These are phyloP conservation scores for Cryptosporidium tyzzeri DNA, from an alignment of 169 alveolate genomes.

Conservation along the genomic window DNA sequence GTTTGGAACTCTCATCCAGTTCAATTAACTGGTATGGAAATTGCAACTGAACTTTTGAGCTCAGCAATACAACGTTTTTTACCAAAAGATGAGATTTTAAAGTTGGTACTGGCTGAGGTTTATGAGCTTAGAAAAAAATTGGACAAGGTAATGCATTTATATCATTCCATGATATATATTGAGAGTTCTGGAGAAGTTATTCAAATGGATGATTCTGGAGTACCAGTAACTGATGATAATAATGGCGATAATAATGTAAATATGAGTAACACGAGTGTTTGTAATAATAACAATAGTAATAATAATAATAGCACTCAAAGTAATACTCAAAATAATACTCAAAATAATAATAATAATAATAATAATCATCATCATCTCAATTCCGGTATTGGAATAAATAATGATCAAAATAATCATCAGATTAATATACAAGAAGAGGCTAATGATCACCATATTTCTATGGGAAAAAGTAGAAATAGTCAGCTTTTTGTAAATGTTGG, in stretches of 20 bases:
- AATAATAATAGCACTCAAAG: too few species aligned
- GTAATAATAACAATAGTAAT: not conserved
- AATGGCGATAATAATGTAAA: not conserved
- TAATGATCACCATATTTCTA: not conserved
- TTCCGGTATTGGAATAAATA: not conserved
- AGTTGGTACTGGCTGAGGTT: constrained; percentile 66
- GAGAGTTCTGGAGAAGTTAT: constrained; percentile 28
- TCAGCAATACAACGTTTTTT: constrained; percentile 70
- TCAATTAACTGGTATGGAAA: constrained; percentile 43
- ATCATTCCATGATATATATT: constrained; percentile 56
- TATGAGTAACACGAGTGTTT: not conserved
- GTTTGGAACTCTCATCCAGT: constrained; percentile 74
- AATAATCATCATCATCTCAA: too few species aligned
- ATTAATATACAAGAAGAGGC: not conserved
- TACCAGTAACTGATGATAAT: not conserved
- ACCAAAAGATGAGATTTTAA: constrained; percentile 68
- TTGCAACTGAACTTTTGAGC: constrained; percentile 43
- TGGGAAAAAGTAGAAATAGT: not conserved
- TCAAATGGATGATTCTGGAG: not conserved
- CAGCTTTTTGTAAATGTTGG: not conserved
- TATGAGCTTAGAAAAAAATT: constrained; percentile 48
- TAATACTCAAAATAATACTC: not conserved
- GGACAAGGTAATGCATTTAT: constrained; percentile 49
- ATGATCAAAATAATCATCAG: not conserved
- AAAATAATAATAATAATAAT: not conserved